These are phyloP conservation scores for Dipodascopsis tothii DNA, from an alignment of 805 yeast genomes.

Conservation along the genomic window DNA sequence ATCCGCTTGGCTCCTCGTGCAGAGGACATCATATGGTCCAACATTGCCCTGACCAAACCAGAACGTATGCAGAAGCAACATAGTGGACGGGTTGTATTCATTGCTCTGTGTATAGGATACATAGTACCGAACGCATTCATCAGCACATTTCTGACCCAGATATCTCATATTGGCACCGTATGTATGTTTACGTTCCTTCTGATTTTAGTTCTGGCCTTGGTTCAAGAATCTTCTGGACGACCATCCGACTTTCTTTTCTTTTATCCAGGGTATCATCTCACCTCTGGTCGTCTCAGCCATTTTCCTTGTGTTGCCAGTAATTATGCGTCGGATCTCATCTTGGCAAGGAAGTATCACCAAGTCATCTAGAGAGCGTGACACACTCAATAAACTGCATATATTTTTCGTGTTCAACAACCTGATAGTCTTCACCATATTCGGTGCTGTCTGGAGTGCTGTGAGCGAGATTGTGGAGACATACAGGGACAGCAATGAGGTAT, in stretches of 20 bases:
- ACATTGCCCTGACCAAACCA: constrained; percentile 26
- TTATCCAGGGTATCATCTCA: constrained; percentile 36
- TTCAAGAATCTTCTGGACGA: constrained; percentile 28
- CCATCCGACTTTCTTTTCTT: constrained; percentile 28
- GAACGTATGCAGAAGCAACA: constrained; percentile 30
- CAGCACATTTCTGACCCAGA: constrained; percentile 35
- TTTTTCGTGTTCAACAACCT: constrained; percentile 36
- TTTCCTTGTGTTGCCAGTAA: constrained; percentile 31
- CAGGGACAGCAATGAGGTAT: constrained; percentile 11
- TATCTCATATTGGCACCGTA: constrained; percentile 31
- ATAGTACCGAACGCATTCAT: constrained; percentile 37
- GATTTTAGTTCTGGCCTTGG: constrained; percentile 29
- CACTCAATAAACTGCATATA: constrained; percentile 32
- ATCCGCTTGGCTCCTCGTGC: constrained; percentile 32
- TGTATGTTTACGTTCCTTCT: background rate
- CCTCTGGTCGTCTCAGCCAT: constrained; percentile 32
- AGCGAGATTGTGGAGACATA: constrained; percentile 27
- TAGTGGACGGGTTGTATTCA: constrained; percentile 31
- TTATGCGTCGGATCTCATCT: constrained; percentile 33
- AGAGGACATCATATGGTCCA: constrained; percentile 34
- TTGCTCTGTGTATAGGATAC: constrained; percentile 31
- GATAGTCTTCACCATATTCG: constrained; percentile 34
- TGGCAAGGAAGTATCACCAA: constrained; percentile 36
- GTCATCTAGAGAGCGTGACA: constrained; percentile 34
- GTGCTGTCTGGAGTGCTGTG: constrained; percentile 34